phyloP scores from a whole-genome alignment of 805 yeast genomes.

The Kodamaea leandrae region DNA sequence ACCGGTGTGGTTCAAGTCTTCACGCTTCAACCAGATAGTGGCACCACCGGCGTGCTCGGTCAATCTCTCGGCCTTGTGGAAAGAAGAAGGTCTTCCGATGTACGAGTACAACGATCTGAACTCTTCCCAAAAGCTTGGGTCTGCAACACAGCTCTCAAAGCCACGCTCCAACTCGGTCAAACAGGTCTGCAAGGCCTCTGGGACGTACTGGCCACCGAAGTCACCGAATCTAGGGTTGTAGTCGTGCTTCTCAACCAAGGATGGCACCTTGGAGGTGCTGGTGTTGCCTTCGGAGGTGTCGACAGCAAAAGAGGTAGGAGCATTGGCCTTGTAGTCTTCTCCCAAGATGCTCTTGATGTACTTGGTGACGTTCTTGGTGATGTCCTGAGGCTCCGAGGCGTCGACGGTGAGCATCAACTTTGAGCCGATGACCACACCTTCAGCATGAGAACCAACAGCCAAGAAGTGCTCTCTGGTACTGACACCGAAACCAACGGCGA shows the following conservation, averaged over 20 bases:
- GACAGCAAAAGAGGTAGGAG: constrained; percentile 25
- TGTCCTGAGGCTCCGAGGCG: constrained; percentile 57
- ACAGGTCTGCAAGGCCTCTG: constrained; percentile 92
- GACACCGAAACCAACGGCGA: constrained; percentile 96
- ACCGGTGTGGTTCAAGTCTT: constrained; percentile 89
- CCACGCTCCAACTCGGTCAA: constrained; percentile 84
- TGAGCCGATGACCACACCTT: constrained; percentile 96
- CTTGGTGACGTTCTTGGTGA: constrained; percentile 60
- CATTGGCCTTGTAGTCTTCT: constrained; percentile 39
- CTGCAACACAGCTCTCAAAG: constrained; percentile 84
- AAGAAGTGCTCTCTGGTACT: constrained; percentile 87
- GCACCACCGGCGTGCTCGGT: constrained; percentile 88
- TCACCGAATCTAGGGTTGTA: constrained; percentile 83
- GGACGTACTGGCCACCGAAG: constrained; percentile 98
- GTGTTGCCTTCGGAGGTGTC: constrained; percentile 12
- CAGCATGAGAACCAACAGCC: constrained; percentile 75
- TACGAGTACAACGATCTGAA: constrained; percentile 79
- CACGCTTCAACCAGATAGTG: constrained; percentile 96
- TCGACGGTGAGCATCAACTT: constrained; percentile 71
- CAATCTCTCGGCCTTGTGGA: constrained; percentile 88
- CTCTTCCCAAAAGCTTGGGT: constrained; percentile 92
- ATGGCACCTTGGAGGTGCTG: constrained; percentile 29
- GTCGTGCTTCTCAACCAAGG: constrained; percentile 56
- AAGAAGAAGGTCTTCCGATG: constrained; percentile 94
- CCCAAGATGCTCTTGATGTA: constrained; percentile 71